Percentiles rank a stretch among this genome's conserved stretches.
These are phyloP conservation scores for Aquilaria malaccensis DNA, from an alignment of 345 rosid species.

Conservation along the genomic window DNA sequence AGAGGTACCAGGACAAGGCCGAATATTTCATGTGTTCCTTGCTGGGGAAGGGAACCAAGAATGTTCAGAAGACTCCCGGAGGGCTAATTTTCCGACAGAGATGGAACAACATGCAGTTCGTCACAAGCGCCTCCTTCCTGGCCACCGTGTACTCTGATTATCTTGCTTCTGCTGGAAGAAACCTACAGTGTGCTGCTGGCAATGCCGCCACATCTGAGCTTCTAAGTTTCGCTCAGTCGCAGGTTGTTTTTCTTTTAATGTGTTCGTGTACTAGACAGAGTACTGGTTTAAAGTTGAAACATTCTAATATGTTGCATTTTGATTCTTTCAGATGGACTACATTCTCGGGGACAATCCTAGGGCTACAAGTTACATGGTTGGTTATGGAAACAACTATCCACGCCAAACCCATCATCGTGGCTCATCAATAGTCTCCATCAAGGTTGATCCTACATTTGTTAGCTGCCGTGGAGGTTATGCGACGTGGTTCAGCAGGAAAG, in stretches of 20 bases:
- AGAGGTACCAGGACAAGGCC: constrained; percentile 73
- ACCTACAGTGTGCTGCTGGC: constrained; percentile 57
- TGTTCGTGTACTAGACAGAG: neutral
- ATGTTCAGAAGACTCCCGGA: constrained; percentile 81
- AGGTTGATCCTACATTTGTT: constrained; percentile 57
- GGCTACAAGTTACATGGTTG: constrained; percentile 97
- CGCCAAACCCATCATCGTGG: constrained; percentile 87
- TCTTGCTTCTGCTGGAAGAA: constrained; percentile 57
- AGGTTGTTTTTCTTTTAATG: constrained; percentile 31
- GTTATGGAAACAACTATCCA: constrained; percentile 91
- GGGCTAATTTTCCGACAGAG: constrained; percentile 86
- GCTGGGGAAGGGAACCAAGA: constrained; percentile 58
- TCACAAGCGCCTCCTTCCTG: constrained; percentile 80
- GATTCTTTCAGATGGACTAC: constrained; percentile 62
- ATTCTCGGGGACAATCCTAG: constrained; percentile 97
- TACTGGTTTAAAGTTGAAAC: neutral
- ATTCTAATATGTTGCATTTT: constrained; percentile 5
- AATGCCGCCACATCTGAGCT: constrained; percentile 56
- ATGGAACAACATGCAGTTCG: constrained; percentile 98
- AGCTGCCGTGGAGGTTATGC: constrained; percentile 95
- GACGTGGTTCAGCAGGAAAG: constrained; percentile 72
- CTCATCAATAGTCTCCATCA: constrained; percentile 80
- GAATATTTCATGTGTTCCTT: constrained; percentile 88
- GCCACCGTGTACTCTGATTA: constrained; percentile 76
- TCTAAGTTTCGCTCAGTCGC: constrained; percentile 76